A percentile compares a stretch with the other conserved stretches of the same genome.
phyloP scores from a whole-genome alignment of 2,329 filamentous ascomycete species.

The Pseudonectria buxi region DNA sequence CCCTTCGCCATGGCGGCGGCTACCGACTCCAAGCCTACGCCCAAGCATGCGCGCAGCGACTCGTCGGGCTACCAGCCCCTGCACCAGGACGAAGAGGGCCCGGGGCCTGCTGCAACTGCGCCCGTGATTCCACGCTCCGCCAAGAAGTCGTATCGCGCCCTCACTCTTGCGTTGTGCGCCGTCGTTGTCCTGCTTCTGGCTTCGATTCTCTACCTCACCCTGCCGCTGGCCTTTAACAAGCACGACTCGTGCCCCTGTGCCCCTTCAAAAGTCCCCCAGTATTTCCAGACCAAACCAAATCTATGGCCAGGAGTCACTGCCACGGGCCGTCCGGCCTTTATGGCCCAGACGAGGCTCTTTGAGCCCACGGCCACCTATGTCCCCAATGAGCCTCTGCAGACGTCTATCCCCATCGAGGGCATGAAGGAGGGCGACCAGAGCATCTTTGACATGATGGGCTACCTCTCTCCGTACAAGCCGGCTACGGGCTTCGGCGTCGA shows the following conservation, averaged over 20 bases:
- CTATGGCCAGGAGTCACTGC: constrained; percentile 59
- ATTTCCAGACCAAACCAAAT: constrained; percentile 56
- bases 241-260: constrained; percentile 23
- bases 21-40: constrained; percentile 8
- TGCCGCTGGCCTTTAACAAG: constrained; percentile 26
- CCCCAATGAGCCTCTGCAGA: constrained; percentile 65
- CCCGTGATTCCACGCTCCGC: constrained; percentile 13
- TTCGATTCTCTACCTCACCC: constrained; percentile 29
- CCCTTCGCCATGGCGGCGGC: constrained; percentile 11
- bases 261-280: constrained; percentile 46
- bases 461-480: constrained; percentile 61
- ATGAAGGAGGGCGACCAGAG: constrained; percentile 49
- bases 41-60: constrained; percentile 6
- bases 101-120: constrained; percentile 9
- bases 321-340: constrained; percentile 63
- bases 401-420: constrained; percentile 59
- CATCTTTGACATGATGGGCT: constrained; percentile 65
- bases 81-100: constrained; percentile 25
- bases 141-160: constrained; percentile 23
- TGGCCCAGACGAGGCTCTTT: constrained; percentile 64
- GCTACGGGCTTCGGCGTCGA: constrained; percentile 68
- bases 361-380: constrained; percentile 59
- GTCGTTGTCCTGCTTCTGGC: constrained; percentile 31
- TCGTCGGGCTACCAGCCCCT: constrained; percentile 26
- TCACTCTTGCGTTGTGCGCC: constrained; percentile 26